phyloP scores from a whole-genome alignment of 83 land plant genomes.

The Diphasiastrum complanatum region DNA sequence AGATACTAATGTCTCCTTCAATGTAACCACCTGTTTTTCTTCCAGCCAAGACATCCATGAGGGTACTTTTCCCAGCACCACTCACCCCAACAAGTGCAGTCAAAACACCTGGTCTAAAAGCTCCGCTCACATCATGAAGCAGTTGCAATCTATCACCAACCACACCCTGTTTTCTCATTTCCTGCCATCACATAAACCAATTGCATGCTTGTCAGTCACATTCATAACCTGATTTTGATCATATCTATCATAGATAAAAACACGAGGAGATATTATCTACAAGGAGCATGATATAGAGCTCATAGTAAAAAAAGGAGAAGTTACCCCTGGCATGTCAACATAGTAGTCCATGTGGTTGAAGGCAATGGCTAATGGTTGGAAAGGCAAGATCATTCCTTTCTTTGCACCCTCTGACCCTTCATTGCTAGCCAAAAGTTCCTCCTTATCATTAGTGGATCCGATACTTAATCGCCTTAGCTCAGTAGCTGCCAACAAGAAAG shows the following conservation, averaged over 20 bases:
- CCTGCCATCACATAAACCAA: no score
- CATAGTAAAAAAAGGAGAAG: background rate
- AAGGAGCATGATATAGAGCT: background rate
- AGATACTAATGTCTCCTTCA: conserved; percentile 9
- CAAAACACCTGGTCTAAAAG: conserved; percentile 15
- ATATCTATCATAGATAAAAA: background rate
- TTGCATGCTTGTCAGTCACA: no score
- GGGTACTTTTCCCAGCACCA: background rate
- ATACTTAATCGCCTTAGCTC: background rate
- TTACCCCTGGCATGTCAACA: conserved; percentile 22
- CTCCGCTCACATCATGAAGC: conserved; percentile 13
- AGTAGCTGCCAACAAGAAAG: background rate
- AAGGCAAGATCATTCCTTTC: conserved; percentile 20
- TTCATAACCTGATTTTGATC: background rate
- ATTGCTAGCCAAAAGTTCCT: background rate
- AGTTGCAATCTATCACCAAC: conserved; percentile 8
- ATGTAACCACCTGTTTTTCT: conserved; percentile 19
- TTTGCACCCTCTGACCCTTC: background rate
- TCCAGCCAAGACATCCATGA: conserved; percentile 19
- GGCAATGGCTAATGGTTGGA: conserved; percentile 11
- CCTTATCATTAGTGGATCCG: background rate
- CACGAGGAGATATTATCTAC: background rate
- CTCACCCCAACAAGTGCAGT: conserved; percentile 7
- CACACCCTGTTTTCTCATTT: conserved; percentile 13
- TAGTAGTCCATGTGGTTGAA: conserved; percentile 10